phyloP scores from a whole-genome alignment of 2,329 filamentous ascomycete genomes.

The Diaporthe citri region DNA sequence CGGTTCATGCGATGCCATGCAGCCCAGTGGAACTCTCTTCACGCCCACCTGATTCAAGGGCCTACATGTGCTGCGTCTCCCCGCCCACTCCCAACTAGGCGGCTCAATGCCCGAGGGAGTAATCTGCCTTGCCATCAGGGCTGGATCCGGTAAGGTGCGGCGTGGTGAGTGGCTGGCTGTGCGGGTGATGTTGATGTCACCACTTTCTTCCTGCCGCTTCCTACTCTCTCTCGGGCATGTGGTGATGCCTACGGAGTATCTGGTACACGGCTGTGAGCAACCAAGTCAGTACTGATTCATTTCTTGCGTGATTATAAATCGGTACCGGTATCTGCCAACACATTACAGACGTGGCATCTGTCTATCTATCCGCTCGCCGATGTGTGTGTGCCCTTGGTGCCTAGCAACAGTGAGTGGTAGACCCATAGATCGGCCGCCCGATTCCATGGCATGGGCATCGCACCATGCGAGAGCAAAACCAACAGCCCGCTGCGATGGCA shows the following conservation, averaged over 20 bases:
- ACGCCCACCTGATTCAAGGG: background rate
- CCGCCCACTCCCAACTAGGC: background rate
- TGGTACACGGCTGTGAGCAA: background rate
- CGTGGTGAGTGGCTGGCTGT: background rate
- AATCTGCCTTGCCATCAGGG: conserved; percentile 14
- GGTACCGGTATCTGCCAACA: background rate
- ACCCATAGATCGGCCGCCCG: background rate
- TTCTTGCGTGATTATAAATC: too few species aligned
- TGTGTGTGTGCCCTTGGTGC: background rate
- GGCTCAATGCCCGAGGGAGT: too few species aligned
- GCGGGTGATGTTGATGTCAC: background rate
- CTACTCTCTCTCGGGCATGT: background rate
- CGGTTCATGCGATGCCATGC: background rate
- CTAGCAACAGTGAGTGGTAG: background rate
- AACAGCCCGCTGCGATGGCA: background rate
- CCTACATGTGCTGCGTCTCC: background rate
- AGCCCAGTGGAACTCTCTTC: background rate
- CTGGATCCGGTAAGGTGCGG: background rate
- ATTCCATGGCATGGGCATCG: background rate
- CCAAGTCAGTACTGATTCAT: too few species aligned
- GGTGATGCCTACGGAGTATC: background rate
- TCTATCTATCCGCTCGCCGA: background rate
- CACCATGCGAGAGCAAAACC: background rate
- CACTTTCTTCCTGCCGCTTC: background rate
- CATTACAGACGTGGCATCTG: background rate